Evolutionary conservation across 2,329 filamentous ascomycete species (phyloP), one percentile per base, ranked within the genome.

Genomic region (Aspergillus ochraceus): DNA sequence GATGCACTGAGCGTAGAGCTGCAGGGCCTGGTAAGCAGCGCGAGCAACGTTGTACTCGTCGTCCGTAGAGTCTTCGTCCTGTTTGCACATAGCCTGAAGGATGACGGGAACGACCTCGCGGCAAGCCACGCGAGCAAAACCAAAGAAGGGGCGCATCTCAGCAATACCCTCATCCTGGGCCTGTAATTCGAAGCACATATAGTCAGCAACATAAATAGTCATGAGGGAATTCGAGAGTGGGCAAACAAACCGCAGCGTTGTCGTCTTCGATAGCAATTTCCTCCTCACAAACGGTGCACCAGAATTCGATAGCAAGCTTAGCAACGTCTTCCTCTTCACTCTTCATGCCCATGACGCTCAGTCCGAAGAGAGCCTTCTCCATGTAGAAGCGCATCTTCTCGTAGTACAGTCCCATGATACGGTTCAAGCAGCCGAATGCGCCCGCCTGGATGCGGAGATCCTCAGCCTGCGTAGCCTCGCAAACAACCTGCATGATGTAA

Each of bases 311-410:
- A 42, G 95, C 95, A 58, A 99, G 85, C 84, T 99, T 99, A 63
- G 95, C 91, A 56, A 99, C 95, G 75, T 99, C 95, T 78, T 99
- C 95, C 70, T 99, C 95, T 8, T 93, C 89, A 70, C 88, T 96
- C 86, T 97, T 97, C 95, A 99, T 99, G 68, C 95, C 95, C 75
- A 97, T 88, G 64, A 99, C 97, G 45, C 95, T 99, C 46, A 99
- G 85, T 60, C 95, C 95, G 71, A 99, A 99, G 49, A 99, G 85
- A 39, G 95, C 95, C 86, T 98, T 98, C 84, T 99, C 95, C 95
- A 99, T 99, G 83, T 99, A 99, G 80, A 97, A 99, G 71, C 93
- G 90, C 95, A 99, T 99, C 82, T 97, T 96, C 72, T 99, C 95
- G 77, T 99, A 99, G 84, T 99, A 99, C 64, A 97, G 86, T 62